Evolutionary conservation across 139 green algal genomes (phyloP).

Genomic region (Chlorella ohadii): DNA sequence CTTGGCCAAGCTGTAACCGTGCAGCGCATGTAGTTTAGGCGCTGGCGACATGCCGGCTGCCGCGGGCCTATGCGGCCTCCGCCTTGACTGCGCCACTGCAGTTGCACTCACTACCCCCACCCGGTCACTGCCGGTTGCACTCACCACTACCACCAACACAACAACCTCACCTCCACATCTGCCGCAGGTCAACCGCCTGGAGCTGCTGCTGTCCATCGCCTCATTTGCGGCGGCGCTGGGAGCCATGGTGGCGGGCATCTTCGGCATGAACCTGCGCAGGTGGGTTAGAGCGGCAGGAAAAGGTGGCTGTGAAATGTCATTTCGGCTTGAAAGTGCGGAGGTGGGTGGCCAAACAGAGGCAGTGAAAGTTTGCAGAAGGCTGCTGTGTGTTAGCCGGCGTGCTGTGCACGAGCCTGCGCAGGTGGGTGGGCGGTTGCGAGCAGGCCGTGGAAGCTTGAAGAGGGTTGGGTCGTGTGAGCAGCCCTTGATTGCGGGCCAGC

Average conservation of each 20-base stretch:
- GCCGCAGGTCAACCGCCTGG: conserved; percentile 87
- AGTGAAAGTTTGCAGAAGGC: neutral
- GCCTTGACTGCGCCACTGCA: too few relatives aligned
- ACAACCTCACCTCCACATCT: neutral
- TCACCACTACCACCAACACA: neutral
- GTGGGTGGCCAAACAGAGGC: too few relatives aligned
- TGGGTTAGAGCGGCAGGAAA: too few relatives aligned
- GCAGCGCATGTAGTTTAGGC: too few relatives aligned
- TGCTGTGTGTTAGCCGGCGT: neutral
- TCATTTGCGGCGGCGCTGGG: conserved; percentile 90
- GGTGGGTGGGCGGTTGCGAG: too few relatives aligned
- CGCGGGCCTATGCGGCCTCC: too few relatives aligned
- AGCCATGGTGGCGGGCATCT: conserved; percentile 91
- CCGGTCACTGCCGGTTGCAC: neutral
- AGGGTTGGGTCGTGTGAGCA: too few relatives aligned
- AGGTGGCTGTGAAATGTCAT: too few relatives aligned
- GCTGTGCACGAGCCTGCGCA: neutral
- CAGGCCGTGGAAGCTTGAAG: too few relatives aligned
- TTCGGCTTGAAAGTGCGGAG: conserved; percentile 75
- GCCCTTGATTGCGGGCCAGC: too few relatives aligned
- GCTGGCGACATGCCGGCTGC: too few relatives aligned
- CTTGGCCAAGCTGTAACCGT: too few relatives aligned
- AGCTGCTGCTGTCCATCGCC: conserved; percentile 91
- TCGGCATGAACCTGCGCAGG: conserved; percentile 68
- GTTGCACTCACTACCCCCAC: neutral